Base-by-base conservation (phyloP, 2,329 filamentous ascomycete species). In the Phaeophleospora eucalypticola region DNA sequence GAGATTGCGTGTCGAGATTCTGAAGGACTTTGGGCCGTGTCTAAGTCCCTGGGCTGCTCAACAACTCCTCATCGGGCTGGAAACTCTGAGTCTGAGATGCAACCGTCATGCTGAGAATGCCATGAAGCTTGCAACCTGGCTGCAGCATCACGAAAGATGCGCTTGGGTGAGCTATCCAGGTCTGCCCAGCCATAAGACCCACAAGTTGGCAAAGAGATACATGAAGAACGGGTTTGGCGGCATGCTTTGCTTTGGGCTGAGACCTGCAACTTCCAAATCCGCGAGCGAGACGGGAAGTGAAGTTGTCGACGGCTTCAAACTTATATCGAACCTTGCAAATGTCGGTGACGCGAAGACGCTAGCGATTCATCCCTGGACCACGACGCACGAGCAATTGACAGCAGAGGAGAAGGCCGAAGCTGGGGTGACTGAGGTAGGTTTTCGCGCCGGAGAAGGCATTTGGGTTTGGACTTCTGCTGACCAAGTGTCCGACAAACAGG, bases 291-390 rank as follows among this genome's bases (percentile, higher is more conserved):
- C 54, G 19, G 29, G 29, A 33, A 10, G 9, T 33, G 29, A 9
- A 10, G 56, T 63, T 2, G 53, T 61, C 32, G 57, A 61, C 35
- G 57, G 58, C 27, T 47, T 62, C 17, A 59, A 60, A 36, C 50
- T 61, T 12, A 58, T 56, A 40, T 54, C 45, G 3, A 55, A 58
- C 43, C 45, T 58, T n/a, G 54, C 58, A 15, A 63, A 62, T 33
- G 57, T 61, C 4, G 59, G 59, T 0, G 59, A 64, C 36, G 58
- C 59, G n/a, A 67, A 68, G 41, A 61, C 58, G 20, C 49, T 63
- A 21, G 56, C 60, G 41, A 60, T 57, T 16, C 57, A 61, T 36
- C 59, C 56, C n/a, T 62, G 56, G 57, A 45, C 46, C 9, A 60
- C 59, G 10, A 63, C 60, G 12, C 60, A 62, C 24, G 20, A 42